A percentile compares a stretch with the other conserved stretches of the same genome.
Evolutionary conservation across 192 early-diverging fungal genomes (phyloP).

Genomic region (Coemansia brasiliensis): DNA sequence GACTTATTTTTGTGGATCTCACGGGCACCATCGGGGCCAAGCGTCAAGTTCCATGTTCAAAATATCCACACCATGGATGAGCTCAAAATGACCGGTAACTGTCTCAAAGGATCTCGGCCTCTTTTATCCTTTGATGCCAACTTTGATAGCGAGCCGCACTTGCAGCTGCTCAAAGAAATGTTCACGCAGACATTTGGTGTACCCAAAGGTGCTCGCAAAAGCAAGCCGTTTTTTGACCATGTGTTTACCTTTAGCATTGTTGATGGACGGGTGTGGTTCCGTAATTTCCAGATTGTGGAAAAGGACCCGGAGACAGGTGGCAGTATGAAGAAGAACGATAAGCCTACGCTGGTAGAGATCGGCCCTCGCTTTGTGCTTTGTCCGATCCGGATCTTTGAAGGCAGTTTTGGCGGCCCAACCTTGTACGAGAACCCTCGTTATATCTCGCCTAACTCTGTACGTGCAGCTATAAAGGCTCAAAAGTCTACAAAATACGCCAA

Average conservation of each 20-base stretch:
- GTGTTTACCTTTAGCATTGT: conserved; percentile 86
- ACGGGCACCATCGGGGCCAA: conserved; percentile 93
- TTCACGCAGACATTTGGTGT: conserved; percentile 90
- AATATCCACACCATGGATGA: conserved; percentile 99
- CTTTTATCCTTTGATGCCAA: conserved; percentile 92
- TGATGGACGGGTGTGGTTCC: conserved; percentile 90
- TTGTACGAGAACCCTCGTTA: conserved; percentile 90
- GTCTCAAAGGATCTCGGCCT: conserved; percentile 92
- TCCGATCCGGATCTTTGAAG: conserved; percentile 92
- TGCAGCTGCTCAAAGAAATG: conserved; percentile 88
- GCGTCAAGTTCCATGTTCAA: conserved; percentile 91
- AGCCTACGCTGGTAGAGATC: conserved; percentile 88
- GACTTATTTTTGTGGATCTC: conserved; percentile 97
- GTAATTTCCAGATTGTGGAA: conserved; percentile 94
- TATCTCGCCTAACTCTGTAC: conserved; percentile 66
- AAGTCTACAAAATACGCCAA: conserved; percentile 38
- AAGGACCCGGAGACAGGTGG: conserved; percentile 59
- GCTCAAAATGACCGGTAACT: conserved; percentile 97
- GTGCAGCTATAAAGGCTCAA: conserved; percentile 32
- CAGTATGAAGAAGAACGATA: conserved; percentile 60
- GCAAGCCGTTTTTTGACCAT: conserved; percentile 98
- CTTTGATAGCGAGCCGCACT: conserved; percentile 87
- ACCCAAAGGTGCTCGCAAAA: conserved; percentile 80
- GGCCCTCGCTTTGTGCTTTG: conserved; percentile 95
- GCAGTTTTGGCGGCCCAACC: conserved; percentile 89